A percentile compares a stretch with the other conserved stretches of the same genome.
Evolutionary conservation across 2,329 filamentous ascomycete species (phyloP).

Genomic region (Graphilbum ipis-grandicollis): DNA sequence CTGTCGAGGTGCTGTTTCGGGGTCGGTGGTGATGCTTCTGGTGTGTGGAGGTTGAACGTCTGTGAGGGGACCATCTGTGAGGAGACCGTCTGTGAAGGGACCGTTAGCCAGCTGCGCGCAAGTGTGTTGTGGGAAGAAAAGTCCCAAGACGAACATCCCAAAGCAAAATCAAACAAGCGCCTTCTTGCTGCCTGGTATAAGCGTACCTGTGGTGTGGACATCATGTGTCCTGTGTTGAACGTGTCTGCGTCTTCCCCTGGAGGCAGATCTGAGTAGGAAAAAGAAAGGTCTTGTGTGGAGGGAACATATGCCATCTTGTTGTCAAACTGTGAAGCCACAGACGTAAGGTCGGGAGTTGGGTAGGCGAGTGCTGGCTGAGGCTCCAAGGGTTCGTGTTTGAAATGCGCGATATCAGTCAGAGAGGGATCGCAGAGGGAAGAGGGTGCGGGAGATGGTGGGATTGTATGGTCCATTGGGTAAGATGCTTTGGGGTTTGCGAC

Average conservation of each 20-base stretch:
- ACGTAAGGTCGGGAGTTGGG: slow-evolving; percentile 19
- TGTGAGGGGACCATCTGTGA: too few relatives aligned
- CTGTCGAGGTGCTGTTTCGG: slow-evolving; percentile 5
- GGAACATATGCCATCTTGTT: slow-evolving; percentile 15
- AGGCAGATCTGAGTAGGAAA: slow-evolving; percentile 6
- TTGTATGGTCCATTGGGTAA: slow-evolving; percentile 18
- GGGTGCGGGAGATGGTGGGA: slow-evolving; percentile 28
- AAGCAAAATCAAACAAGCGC: too few relatives aligned
- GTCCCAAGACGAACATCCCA: too few relatives aligned
- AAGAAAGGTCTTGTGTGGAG: slow-evolving; percentile 6
- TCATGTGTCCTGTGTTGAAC: not conserved
- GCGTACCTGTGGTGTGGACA: slow-evolving; percentile 4
- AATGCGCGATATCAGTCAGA: slow-evolving; percentile 23
- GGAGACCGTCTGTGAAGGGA: too few relatives aligned
- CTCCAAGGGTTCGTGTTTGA: slow-evolving; percentile 23
- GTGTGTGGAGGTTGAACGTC: slow-evolving; percentile 7
- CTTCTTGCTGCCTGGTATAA: too few relatives aligned
- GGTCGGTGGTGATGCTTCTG: slow-evolving; percentile 22
- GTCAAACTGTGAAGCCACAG: slow-evolving; percentile 13
- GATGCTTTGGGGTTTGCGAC: not conserved
- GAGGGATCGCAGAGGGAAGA: slow-evolving; percentile 18
- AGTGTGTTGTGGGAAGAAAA: too few relatives aligned
- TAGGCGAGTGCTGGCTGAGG: slow-evolving; percentile 21
- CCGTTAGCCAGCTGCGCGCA: not conserved
- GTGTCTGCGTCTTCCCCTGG: not conserved